These are phyloP conservation scores for Metrosideros polymorpha DNA, from an alignment of 441 rosid species.

Conservation along the genomic window DNA sequence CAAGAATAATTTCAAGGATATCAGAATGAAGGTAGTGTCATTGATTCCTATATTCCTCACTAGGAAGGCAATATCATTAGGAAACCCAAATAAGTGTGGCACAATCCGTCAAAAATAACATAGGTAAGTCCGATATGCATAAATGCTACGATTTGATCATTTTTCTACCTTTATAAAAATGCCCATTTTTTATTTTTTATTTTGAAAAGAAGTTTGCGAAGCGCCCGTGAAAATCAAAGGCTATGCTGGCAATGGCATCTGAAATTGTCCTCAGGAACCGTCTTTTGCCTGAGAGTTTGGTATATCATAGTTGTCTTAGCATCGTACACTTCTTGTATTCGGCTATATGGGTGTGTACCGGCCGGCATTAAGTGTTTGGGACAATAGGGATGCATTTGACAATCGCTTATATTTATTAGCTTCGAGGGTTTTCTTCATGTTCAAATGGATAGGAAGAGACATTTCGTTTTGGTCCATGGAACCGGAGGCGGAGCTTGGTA, in stretches of 20 bases:
- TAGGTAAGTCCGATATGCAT: background rate
- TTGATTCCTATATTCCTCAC: background rate
- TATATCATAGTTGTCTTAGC: background rate
- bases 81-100: background rate
- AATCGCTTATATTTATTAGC: background rate
- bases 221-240: background rate
- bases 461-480: constrained; percentile 48
- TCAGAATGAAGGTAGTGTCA: background rate
- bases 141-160: background rate
- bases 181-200: background rate
- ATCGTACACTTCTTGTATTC: background rate
- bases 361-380: background rate
- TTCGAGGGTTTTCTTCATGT: background rate
- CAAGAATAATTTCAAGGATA: background rate
- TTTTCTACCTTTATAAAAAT: background rate
- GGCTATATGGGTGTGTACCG: background rate
- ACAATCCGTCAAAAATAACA: background rate
- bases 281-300: background rate
- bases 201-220: background rate
- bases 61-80: background rate
- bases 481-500: constrained; percentile 39
- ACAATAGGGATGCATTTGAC: background rate
- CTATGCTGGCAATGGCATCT: background rate
- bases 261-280: background rate
- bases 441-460: background rate